Evolutionary conservation across 768 basidiomycete genomes (phyloP), one percentile per base, ranked within the genome.

Genomic region (Cyathus striatus): DNA sequence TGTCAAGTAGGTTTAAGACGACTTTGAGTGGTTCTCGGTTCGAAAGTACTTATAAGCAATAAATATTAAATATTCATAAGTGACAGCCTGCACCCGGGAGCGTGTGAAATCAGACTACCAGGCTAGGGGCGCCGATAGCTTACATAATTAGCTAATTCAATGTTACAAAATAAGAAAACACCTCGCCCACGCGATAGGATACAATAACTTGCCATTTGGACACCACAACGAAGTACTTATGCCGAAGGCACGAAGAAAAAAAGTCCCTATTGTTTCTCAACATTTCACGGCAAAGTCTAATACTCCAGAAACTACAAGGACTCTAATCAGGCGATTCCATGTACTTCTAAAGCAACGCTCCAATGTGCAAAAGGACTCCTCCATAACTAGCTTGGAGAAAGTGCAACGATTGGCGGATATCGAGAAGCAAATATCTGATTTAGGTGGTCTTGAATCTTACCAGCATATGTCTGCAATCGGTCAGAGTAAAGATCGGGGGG

Each of bases 381-480:
- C 32, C 16, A 35, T 41, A 24, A 41, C 42, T 45, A 50, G 52
- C 52, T 45, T 50, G 12, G 43, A 46, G 23, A 58, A 60, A 21
- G 51, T 49, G 22, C 46, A 57, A 10, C 69, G 70, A 41, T 56
- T 89, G 26, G 61, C 48, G 2, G 66, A 73, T n/a, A 66, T 91
- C 13, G 75, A 84, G 32, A 45, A 60, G 12, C 73, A 87, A 53
- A 81, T 95, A 14, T 71, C 73, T 2, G 63, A 63, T 10, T 64
- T 90, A n/a, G 92, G 92, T 3, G 92, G 90, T 2, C 55, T 96
- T 26, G 78, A 81, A 42, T 68, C 67, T 20, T 96, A 96, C 59
- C 92, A 96, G 58, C 73, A 68, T 27, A 89, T 92, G 75, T 93
- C 90, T 23, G 75, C 65, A 42, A 69, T 86, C 13, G 93, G 93